These are phyloP conservation scores for Apocynum venetum DNA, from an alignment of 257 asterid genomes.

Conservation along the genomic window DNA sequence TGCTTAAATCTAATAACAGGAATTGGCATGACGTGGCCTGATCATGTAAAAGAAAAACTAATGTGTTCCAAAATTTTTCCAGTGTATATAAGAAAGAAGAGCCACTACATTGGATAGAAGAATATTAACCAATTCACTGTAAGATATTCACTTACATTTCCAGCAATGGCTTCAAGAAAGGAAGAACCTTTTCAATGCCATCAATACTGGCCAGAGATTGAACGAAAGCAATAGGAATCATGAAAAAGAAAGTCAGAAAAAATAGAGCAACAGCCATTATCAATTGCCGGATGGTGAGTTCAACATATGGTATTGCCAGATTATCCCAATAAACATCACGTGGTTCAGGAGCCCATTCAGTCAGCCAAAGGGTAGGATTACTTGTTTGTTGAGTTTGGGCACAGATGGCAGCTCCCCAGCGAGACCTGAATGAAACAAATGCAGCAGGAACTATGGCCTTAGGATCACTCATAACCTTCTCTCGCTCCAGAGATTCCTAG, in stretches of 20 bases:
- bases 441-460: slow-evolving; percentile 81
- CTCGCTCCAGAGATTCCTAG: slow-evolving; percentile 73
- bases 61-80: not conserved
- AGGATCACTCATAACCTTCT: slow-evolving; percentile 58
- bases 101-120: not conserved
- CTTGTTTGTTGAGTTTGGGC: slow-evolving; percentile 83
- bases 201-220: slow-evolving; percentile 82
- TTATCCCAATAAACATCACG: slow-evolving; percentile 84
- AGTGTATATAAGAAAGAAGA: not conserved
- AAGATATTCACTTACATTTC: slow-evolving; percentile 39
- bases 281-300: slow-evolving; percentile 50
- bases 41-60: not conserved
- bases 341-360: slow-evolving; percentile 96
- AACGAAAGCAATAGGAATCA: slow-evolving; percentile 86
- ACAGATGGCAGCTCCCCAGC: slow-evolving; percentile 95
- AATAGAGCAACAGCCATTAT: slow-evolving; percentile 52
- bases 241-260: slow-evolving; percentile 77
- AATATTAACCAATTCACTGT: not conserved
- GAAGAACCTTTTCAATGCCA: slow-evolving; percentile 58
- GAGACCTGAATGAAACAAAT: slow-evolving; percentile 76
- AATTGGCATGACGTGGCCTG: not conserved
- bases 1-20: slow-evolving; percentile 1
- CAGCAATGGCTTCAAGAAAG: slow-evolving; percentile 60
- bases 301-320: slow-evolving; percentile 67
- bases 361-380: slow-evolving; percentile 73